These are phyloP conservation scores for Fraxinus excelsior DNA, from an alignment of 257 asterid species.

Conservation along the genomic window DNA sequence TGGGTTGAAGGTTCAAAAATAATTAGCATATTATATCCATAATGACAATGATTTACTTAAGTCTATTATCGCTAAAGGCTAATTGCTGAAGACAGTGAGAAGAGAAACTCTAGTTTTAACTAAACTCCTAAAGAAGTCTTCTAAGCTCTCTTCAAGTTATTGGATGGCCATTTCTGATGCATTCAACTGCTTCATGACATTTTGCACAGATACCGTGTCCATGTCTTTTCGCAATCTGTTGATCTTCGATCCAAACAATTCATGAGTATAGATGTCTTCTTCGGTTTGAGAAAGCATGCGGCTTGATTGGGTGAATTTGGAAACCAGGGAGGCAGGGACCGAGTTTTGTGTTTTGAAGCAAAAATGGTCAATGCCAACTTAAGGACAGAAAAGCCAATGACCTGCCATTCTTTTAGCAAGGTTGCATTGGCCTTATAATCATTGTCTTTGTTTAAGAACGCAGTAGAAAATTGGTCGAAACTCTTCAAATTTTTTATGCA, in stretches of 20 bases:
- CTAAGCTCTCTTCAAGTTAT: too few relatives aligned
- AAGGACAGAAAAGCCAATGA: not conserved
- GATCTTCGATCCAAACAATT: not conserved
- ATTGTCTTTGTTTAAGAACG: not conserved
- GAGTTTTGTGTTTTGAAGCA: not conserved
- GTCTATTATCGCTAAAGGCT: too few relatives aligned
- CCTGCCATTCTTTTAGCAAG: not conserved
- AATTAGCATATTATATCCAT: too few relatives aligned
- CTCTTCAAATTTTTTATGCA: conserved; percentile 10
- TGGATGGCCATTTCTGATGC: too few relatives aligned
- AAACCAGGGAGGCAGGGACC: not conserved
- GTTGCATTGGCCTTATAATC: not conserved
- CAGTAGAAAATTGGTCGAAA: not conserved
- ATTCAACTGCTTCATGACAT: too few relatives aligned
- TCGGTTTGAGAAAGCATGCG: not conserved
- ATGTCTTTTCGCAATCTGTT: not conserved
- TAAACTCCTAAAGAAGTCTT: too few relatives aligned
- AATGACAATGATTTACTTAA: too few relatives aligned
- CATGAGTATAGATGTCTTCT: not conserved
- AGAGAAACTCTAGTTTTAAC: too few relatives aligned
- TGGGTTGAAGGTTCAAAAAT: too few relatives aligned
- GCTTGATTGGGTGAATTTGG: not conserved
- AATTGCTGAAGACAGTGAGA: too few relatives aligned
- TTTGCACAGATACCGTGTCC: too few relatives aligned
- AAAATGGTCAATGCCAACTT: not conserved